Base-by-base conservation (phyloP, 352 stramenopile species). In the Globisporangium alternatum region DNA sequence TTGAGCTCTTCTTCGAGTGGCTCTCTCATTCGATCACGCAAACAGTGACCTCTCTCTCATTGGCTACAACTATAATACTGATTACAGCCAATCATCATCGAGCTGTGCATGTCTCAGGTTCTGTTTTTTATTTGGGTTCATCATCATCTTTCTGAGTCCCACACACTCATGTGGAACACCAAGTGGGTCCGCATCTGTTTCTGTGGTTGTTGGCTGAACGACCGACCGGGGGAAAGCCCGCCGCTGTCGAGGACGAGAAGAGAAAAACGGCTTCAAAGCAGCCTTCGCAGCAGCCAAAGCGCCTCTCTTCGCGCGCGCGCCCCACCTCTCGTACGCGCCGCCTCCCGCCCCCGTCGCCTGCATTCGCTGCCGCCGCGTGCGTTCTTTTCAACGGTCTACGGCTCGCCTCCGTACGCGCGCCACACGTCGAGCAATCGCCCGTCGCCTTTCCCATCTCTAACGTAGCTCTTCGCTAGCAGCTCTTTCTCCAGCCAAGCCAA, bases 161-260 rank as follows among this genome's bases (percentile, higher is more conserved):
- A 66, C 5, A 53, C 37, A 8, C 8, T 0, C 19, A 22, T 56
- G 49, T 66, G 49, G 39, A 1, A 13, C 60, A 13, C 17, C 17
- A 2, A 5, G 10, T 66, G 52, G 60, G 51, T 37, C 60, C 21
- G 30, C 60, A 41, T 41, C 51, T 39, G 31, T 44, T 41, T 51
- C 49, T 67, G 56, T 67, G 61, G 61, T 59, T 67, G 61, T 59
- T 67, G 61, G 61, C 61, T 67, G 61, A 44, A 41, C 17, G 61
- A 52, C 61, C 62, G 61, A 44, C 28, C 17, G 39, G 56, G 44
- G 44, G 56, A 31, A 49, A 60, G 33, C 33, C 41, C 17, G 35
- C 41, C 17, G 35, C 35, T 41, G 31, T 12, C 7, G 57, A 63
- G 43, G 31, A 56, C 43, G 43, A 56, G 49, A 57, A 57, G 52